Base-by-base conservation (phyloP, 164 flowering plant genomes). In the Paratinospora sagittata region DNA sequence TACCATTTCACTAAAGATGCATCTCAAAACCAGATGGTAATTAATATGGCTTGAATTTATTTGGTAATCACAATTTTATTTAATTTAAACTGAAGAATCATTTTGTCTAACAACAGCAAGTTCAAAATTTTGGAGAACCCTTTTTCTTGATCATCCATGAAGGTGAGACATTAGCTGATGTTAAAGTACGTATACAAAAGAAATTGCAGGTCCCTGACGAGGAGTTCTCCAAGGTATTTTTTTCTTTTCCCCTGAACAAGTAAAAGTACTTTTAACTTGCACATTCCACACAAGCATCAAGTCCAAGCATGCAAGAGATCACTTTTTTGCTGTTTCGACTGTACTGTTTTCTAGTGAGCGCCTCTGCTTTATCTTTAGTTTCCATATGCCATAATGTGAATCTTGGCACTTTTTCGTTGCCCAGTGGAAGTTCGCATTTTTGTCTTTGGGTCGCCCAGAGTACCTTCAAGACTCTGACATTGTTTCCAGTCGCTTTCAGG, bases 371-470 rank as follows among this genome's bases (percentile, higher is more conserved):
- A 12, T 65, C 19, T 19, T 21, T 24, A n/a, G 13, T 19, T n/a
- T n/a, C 10, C 61, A 61, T 65, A 36, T 21, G 33, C 39, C 12
- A 52, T 45, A 33, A n/a, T 66, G 1, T 67, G 26, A 27, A 43
- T 67, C 0, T 43, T 36, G 26, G 33, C 30, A 10, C 6, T 43
- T 45, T 55, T 3, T 65, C 34, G 33, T 52, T 76, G 68, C 16
- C 19, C 85, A 90, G 96, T 92, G 97, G 97, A 92, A 89, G 72
- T 88, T 92, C 76, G 94, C 97, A 41, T 89, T 85, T 73, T 63
- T 92, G 67, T 88, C 94, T 17, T 73, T 89, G 73, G 93, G 94
- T 76, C 90, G 88, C 55, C 97, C 94, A 14, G 96, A 92, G 76
- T 92, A 92, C 74, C 91, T 89, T 67, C 83, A 82, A 73, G 97